A percentile compares a stretch with the other conserved stretches of the same genome.
Evolutionary conservation across 257 asterid species (phyloP).

Genomic region (Primulina huaijiensis): DNA sequence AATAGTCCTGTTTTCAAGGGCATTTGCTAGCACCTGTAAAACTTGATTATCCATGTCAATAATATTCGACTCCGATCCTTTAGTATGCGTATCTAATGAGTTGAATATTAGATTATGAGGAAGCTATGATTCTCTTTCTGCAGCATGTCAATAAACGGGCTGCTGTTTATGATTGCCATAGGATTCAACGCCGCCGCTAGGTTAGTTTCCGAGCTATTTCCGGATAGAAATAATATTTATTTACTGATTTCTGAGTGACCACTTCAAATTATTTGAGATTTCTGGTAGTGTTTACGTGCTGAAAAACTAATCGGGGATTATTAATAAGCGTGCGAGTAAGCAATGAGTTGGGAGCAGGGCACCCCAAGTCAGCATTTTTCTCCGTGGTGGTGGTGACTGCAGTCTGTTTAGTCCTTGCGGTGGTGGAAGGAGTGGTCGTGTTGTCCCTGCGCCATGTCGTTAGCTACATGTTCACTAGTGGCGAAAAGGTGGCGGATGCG

Average conservation of each 20-base stretch:
- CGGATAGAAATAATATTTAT: too few species aligned
- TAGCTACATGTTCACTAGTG: slow-evolving; percentile 54
- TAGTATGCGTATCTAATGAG: too few species aligned
- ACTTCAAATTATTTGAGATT: too few species aligned
- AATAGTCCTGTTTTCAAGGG: too few species aligned
- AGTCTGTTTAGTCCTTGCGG: slow-evolving; percentile 40
- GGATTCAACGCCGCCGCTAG: slow-evolving; percentile 70
- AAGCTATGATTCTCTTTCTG: background rate
- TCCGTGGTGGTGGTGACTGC: slow-evolving; percentile 41
- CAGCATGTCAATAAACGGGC: slow-evolving; percentile 52
- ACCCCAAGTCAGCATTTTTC: slow-evolving; percentile 50
- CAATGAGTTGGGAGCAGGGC: slow-evolving; percentile 63
- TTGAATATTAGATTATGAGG: too few species aligned
- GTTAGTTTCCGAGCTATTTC: background rate
- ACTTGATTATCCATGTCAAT: too few species aligned
- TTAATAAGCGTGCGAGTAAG: slow-evolving; percentile 50
- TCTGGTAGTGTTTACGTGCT: too few species aligned
- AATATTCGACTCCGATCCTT: too few species aligned
- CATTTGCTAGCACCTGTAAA: too few species aligned
- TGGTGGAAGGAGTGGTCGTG: slow-evolving; percentile 31
- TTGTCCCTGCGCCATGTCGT: slow-evolving; percentile 43
- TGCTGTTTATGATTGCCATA: slow-evolving; percentile 44
- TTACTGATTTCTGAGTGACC: too few species aligned
- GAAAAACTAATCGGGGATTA: background rate
- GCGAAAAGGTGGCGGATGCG: slow-evolving; percentile 56